Evolutionary conservation across 2,329 filamentous ascomycete species (phyloP), one percentile per base, ranked within the genome.

Genomic region (Lasiodiplodia hormozganensis): DNA sequence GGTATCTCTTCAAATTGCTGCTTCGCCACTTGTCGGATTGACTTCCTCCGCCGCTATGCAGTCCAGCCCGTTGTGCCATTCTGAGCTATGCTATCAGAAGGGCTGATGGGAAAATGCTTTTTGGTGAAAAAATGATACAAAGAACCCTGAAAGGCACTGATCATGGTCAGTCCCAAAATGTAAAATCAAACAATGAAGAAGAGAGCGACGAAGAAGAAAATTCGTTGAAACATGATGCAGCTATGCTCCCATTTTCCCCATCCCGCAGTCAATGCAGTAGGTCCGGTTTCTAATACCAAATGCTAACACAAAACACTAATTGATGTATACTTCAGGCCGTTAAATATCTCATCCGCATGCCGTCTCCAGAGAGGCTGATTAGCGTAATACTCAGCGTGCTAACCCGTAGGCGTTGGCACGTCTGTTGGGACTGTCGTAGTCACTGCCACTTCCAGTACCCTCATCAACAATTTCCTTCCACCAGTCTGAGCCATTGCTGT

Each of bases 271-370:
- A 60, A 60, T 60, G 56, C 56, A 60, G 28, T 36, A 28, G 31
- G 58, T 28, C 58, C 58, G 7, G 31, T 38, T n/a, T 64, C 60
- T 64, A 52, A 64, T 64, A 62, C 23, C 43, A 12, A 47, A 64
- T 64, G 47, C 58, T 57, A 64, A 52, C 23, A 64, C 47, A 64
- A 64, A 64, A 64, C 60, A 64, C 60, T 64, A 64, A 49, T 12
- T 25, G 43, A 28, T 16, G 43, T 21, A 16, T 36, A 23, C 51
- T 36, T 31, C 43, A 64, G 60, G 60, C 60, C 60, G 47, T 64
- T 62, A 34, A 21, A n/a, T 31, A 6, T 34, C n/a, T 62, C 36
- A 11, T 47, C 40, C 18, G 4, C 18, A n/a, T 47, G 40, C 40
- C 40, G n/a, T 28, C 58, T 7, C 25, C 11, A 16, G 28, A n/a